Base-by-base conservation (phyloP, 176 grass and related monocot genomes). In the Hyparrhenia diplandra region DNA sequence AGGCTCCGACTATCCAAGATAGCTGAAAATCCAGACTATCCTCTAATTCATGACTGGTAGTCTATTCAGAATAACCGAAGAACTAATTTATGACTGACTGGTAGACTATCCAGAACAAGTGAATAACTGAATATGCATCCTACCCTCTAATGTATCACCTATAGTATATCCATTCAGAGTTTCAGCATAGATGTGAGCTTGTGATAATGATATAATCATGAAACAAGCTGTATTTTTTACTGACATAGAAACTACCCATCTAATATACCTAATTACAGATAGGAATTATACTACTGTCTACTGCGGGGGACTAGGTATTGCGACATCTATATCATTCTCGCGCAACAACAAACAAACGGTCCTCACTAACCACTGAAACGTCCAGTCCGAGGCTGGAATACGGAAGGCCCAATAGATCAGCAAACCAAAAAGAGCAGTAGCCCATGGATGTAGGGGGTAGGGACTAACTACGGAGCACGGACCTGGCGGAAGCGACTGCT, bases 401-500 rank as follows among this genome's bases (percentile, higher is more conserved):
- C 21, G 5, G 28, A 84, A 16, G 11, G 30, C 12, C 16, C 37
- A 54, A 39, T 9, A 14, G 31, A 54, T 27, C 4, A 47, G 34
- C 9, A 42, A 69, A 11, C 5, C 31, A 31, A 77, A 6, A 31
- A n/a, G 28, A 10, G 20, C 6, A 42, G 23, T 40, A 27, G 12
- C 46, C 24, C 21, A 27, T 2, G 35, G n/a, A 11, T n/a, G 37
- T 2, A 16, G 60, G 14, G 20, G 16, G 16, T 11, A 10, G 8
- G 61, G 17, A n/a, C n/a, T n/a, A n/a, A 55, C 4, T 46, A 45
- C 42, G 63, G 60, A 87, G 87, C 89, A 70, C 77, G 69, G 42
- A 94, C 89, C 92, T 51, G 89, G 89, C 10, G 89, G 92, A 4
- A 94, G 92, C 51, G 92, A 94, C 76, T 94, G 92, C 89, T 94